Percentiles rank a stretch among this genome's conserved stretches.
These are phyloP conservation scores for Paragyromitra xinjiangensis DNA, from an alignment of 495 filamentous ascomycete species.

Conservation along the genomic window DNA sequence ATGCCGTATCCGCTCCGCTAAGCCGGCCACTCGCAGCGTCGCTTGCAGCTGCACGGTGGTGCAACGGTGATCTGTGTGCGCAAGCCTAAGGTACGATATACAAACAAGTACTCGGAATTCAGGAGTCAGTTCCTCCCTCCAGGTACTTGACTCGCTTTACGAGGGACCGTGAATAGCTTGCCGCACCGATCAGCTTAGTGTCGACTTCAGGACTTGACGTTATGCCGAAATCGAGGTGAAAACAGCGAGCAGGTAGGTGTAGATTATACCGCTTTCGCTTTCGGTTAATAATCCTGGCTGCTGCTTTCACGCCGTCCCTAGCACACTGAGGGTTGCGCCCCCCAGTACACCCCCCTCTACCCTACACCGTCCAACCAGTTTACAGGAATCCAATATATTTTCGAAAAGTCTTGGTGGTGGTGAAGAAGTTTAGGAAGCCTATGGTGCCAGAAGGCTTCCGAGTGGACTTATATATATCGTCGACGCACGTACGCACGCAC, in stretches of 20 bases:
- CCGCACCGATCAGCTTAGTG: slow-evolving; percentile 23
- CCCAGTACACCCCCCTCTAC: slow-evolving; percentile 2
- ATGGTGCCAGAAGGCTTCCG: slow-evolving; percentile 45
- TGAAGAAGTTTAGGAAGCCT: slow-evolving; percentile 23
- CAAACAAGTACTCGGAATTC: slow-evolving; percentile 11
- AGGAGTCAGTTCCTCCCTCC: not conserved
- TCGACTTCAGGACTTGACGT: slow-evolving; percentile 16
- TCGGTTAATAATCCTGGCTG: slow-evolving; percentile 52
- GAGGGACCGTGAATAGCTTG: slow-evolving; percentile 3
- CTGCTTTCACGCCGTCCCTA: slow-evolving; percentile 24
- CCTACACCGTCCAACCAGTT: slow-evolving; percentile 28
- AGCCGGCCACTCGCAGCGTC: slow-evolving; percentile 37
- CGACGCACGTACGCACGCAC: slow-evolving; percentile 45
- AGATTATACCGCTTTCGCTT: slow-evolving; percentile 41
- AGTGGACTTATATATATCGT: slow-evolving; percentile 53
- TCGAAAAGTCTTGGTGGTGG: slow-evolving; percentile 35
- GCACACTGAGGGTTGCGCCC: slow-evolving; percentile 34
- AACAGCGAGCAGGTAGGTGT: slow-evolving; percentile 32
- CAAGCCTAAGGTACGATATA: slow-evolving; percentile 33
- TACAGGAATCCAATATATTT: slow-evolving; percentile 49
- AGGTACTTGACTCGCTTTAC: not conserved
- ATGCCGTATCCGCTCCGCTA: slow-evolving; percentile 50
- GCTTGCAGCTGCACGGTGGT: slow-evolving; percentile 40
- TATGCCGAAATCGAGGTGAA: slow-evolving; percentile 6
- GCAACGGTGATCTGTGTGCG: slow-evolving; percentile 39